phyloP scores from a whole-genome alignment of 78 protist species.

The Emiliania huxleyi region DNA sequence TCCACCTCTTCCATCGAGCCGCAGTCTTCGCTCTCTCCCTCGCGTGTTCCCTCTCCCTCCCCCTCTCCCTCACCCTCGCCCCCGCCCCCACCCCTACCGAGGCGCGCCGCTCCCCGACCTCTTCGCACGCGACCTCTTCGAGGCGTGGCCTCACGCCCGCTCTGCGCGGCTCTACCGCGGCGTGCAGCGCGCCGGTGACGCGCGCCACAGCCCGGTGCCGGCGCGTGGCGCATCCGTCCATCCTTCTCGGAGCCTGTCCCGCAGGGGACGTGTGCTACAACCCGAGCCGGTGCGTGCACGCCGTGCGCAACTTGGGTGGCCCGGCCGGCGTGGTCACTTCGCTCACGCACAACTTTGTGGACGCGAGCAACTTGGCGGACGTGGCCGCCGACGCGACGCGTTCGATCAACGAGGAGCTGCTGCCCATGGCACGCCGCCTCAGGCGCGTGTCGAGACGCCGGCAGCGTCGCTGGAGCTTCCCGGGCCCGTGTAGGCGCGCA shows the following conservation, averaged over 20 bases:
- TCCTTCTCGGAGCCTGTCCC: no score
- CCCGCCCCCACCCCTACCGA: no score
- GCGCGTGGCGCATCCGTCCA: no score
- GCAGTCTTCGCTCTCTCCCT: no score
- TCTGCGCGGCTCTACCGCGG: background rate
- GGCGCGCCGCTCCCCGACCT: background rate
- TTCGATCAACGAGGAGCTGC: background rate
- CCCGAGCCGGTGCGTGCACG: background rate
- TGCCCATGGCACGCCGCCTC: background rate
- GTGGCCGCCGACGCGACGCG: background rate
- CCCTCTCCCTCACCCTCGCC: no score
- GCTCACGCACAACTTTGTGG: constrained; percentile 13
- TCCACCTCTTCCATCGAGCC: no score
- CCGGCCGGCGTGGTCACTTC: background rate
- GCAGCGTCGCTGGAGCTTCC: background rate
- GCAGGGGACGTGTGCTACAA: background rate
- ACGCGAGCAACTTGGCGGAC: background rate
- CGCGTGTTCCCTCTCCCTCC: no score
- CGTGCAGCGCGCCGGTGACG: background rate
- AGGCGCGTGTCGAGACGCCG: background rate
- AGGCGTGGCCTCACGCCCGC: background rate
- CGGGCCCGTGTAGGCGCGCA: no score
- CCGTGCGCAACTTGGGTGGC: constrained; percentile 13
- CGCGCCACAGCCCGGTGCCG: background rate
- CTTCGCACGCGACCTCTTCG: background rate